Conservation (phyloP, 2,329 filamentous ascomycete genomes). For the Fusarium sp. region DNA sequence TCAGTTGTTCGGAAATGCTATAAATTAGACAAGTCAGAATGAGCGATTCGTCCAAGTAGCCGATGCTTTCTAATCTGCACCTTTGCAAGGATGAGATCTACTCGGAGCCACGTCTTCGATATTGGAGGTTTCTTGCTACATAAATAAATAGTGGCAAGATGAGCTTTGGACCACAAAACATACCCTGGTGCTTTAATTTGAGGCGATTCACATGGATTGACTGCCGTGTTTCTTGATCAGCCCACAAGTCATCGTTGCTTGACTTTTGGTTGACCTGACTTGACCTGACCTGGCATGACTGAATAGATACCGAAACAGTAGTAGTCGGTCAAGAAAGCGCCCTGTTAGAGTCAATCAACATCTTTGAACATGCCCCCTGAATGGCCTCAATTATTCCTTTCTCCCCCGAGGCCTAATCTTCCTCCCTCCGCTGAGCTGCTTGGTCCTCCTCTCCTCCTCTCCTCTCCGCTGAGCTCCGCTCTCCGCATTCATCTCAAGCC, state of each 20-base stretch:
- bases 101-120: slow-evolving; percentile 18
- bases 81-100: slow-evolving; percentile 32
- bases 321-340: slow-evolving; percentile 20
- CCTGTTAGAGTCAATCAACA: slow-evolving; percentile 16
- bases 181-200: slow-evolving; percentile 10
- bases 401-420: slow-evolving; percentile 1
- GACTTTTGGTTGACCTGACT: slow-evolving; percentile 32
- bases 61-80: slow-evolving; percentile 35
- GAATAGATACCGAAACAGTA: slow-evolving; percentile 19
- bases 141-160: slow-evolving; percentile 18
- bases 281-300: slow-evolving; percentile 12
- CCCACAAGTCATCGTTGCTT: slow-evolving; percentile 31
- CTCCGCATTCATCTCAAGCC: slow-evolving; percentile 34
- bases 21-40: slow-evolving; percentile 5
- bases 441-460: not conserved
- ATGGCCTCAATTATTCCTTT: slow-evolving; percentile 29
- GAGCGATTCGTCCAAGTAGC: slow-evolving; percentile 20
- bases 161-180: not conserved
- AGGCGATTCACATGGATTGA: slow-evolving; percentile 17
- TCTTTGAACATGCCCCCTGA: slow-evolving; percentile 16
- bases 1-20: slow-evolving; percentile 5
- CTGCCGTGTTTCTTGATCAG: slow-evolving; percentile 30
- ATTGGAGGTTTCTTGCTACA: not conserved
- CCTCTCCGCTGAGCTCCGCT: slow-evolving; percentile 30
- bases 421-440: slow-evolving; percentile 10